Base-by-base conservation (phyloP, 163 green algal genomes). In the Trebouxiophyceae sp. region DNA sequence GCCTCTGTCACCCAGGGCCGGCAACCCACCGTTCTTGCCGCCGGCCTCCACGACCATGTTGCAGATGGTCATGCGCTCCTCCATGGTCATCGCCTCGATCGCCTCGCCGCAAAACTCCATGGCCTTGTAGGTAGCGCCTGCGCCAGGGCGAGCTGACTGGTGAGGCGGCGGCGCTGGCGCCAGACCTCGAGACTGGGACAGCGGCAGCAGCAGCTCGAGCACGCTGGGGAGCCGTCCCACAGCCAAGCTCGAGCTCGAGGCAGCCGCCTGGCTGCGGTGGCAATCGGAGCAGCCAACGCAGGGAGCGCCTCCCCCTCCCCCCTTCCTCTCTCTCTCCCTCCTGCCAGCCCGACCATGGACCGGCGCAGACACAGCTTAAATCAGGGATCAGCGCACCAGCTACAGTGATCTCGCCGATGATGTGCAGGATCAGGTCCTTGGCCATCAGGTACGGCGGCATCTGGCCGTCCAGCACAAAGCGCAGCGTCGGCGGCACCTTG, bases 31-130 rank as follows among this genome's bases (percentile, higher is more conserved):
- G 73, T 97, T 97, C 84, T 97, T 97, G 77, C 87, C 87, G 24
- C 92, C 92, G 6, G 89, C 92, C 73, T 98, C 92, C 12, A 98
- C 87, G 33, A 95, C 92, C 92, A 98, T 97, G 86, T 97, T 98
- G 84, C 89, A 97, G 33, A 98, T 80, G n/a, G 92, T 97, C 92
- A 97, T 98, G 78, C 92, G 88, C 71, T 96, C 92, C 70, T 97
- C 92, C 92, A 98, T 97, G 80, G 77, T 92, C 87, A 96, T 93
- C 28, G 60, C 44, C 32, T 80, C 66, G 2, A 95, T 77, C 19
- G 89, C 89, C 7, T 66, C 79, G 26, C 92, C 92, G 0, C 59
- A 69, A 76, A 97, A 98, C 81, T 98, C 92, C 90, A 97, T 97
- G 32, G 89, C 86, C 71, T 88, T 89, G 86, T 97, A 97, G 4